Conservation (phyloP, 371 early-diverging fungal species). For the Mortierella sp. region DNA sequence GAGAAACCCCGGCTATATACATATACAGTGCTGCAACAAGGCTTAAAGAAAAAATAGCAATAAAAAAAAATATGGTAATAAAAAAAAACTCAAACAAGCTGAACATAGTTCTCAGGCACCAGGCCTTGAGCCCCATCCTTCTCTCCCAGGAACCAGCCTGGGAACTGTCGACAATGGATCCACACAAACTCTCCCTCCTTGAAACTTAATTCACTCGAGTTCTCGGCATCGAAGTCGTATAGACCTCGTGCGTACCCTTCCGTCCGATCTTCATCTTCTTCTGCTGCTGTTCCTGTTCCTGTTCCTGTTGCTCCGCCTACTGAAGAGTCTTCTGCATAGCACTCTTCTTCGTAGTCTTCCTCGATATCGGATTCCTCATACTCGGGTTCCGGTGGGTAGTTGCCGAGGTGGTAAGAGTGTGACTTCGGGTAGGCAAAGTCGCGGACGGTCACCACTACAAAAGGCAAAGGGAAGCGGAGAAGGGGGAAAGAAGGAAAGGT, state of each 20-base stretch:
- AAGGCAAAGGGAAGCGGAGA: background rate
- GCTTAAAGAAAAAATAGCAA: background rate
- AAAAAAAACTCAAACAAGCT: slow-evolving; percentile 53
- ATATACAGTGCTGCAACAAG: slow-evolving; percentile 1
- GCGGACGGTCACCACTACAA: slow-evolving; percentile 62
- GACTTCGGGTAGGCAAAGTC: slow-evolving; percentile 79
- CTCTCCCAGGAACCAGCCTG: slow-evolving; percentile 82
- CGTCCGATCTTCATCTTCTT: slow-evolving; percentile 58
- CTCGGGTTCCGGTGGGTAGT: slow-evolving; percentile 49
- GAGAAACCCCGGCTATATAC: background rate
- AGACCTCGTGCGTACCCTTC: slow-evolving; percentile 70
- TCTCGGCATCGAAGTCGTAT: slow-evolving; percentile 84
- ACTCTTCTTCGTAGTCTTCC: slow-evolving; percentile 55
- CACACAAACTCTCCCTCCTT: slow-evolving; percentile 73
- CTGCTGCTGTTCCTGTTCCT: slow-evolving; percentile 35
- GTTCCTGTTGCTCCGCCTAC: slow-evolving; percentile 7
- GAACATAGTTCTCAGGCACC: slow-evolving; percentile 83
- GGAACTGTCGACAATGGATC: slow-evolving; percentile 76
- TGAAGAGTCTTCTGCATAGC: slow-evolving; percentile 15
- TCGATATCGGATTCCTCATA: slow-evolving; percentile 38
- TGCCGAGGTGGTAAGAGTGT: slow-evolving; percentile 73
- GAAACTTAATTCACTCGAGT: slow-evolving; percentile 75
- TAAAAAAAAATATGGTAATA: background rate
- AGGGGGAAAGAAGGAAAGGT: background rate
- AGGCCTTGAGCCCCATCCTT: slow-evolving; percentile 72